These are phyloP conservation scores for Colletotrichum simmondsii DNA, from an alignment of 2,329 filamentous ascomycete species.

Conservation along the genomic window DNA sequence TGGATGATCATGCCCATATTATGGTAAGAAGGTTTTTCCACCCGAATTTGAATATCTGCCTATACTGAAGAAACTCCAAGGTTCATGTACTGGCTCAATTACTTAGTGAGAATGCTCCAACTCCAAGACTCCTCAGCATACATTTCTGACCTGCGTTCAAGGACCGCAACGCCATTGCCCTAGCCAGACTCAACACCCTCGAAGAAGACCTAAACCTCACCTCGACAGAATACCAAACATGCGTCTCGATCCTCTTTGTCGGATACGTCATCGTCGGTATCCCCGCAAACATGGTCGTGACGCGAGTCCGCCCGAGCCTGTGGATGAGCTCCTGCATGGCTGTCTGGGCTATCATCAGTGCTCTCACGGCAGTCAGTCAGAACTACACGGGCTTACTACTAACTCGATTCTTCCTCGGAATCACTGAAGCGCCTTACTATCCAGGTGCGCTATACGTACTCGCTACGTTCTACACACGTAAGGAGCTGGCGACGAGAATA, in stretches of 20 bases:
- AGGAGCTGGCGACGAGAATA: constrained; percentile 42
- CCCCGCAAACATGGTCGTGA: constrained; percentile 33
- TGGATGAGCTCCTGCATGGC: constrained; percentile 33
- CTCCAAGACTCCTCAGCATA: too few relatives aligned
- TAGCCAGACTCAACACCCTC: constrained; percentile 64
- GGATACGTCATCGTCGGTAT: constrained; percentile 45
- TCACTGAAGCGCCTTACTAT: constrained; percentile 44
- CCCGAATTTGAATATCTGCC: constrained; percentile 40
- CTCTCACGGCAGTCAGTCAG: constrained; percentile 41
- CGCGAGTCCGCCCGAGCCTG: constrained; percentile 24
- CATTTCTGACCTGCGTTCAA: not conserved
- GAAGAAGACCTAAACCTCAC: constrained; percentile 61
- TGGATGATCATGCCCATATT: constrained; percentile 51
- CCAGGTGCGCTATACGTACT: constrained; percentile 42
- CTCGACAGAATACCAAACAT: constrained; percentile 39
- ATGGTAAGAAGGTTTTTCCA: constrained; percentile 48
- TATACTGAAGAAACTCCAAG: not conserved
- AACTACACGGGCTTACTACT: constrained; percentile 40
- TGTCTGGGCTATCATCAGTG: constrained; percentile 42
- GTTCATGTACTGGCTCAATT: constrained; percentile 48
- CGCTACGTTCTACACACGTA: constrained; percentile 44
- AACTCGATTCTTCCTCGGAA: constrained; percentile 41
- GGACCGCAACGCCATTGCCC: constrained; percentile 66
- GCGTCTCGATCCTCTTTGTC: constrained; percentile 34
- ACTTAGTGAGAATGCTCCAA: constrained; percentile 11